Evolutionary conservation across 306 rosid species (phyloP).

Genomic region (Gleditsia sinensis): DNA sequence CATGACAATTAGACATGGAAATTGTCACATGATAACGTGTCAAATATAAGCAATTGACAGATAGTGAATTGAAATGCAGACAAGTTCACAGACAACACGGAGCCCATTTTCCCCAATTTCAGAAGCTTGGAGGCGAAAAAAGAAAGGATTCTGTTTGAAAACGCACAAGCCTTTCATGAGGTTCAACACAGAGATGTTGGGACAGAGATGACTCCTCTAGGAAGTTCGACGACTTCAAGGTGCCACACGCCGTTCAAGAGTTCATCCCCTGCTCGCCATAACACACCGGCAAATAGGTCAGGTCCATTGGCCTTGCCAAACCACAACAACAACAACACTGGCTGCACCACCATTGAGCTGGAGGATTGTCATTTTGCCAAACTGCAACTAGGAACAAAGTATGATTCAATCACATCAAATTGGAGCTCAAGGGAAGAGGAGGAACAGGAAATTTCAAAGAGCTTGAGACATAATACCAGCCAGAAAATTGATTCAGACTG

Average conservation of each 20-base stretch:
- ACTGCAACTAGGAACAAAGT: not conserved
- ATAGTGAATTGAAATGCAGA: not conserved
- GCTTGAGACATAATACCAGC: not conserved
- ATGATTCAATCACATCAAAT: not conserved
- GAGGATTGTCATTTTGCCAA: not conserved
- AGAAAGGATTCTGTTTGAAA: too few relatives aligned
- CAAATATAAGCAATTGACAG: too few relatives aligned
- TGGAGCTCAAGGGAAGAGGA: conserved; percentile 1
- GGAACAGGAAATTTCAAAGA: not conserved
- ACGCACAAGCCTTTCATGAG: too few relatives aligned
- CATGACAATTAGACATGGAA: too few relatives aligned
- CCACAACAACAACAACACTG: not conserved
- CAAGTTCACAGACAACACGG: not conserved
- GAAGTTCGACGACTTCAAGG: not conserved
- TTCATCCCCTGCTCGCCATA: not conserved
- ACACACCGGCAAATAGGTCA: not conserved
- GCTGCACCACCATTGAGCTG: not conserved
- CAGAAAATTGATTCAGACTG: not conserved
- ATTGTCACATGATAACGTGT: too few relatives aligned
- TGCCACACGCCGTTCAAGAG: not conserved
- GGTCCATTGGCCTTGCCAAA: not conserved
- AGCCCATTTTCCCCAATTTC: not conserved
- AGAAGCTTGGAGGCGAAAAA: too few relatives aligned
- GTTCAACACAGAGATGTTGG: conserved; percentile 2
- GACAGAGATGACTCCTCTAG: conserved; percentile 6